Percentiles rank a stretch among this genome's conserved stretches.
These are phyloP conservation scores for Rhodofomes roseus DNA, from an alignment of 1,284 basidiomycete species.

Conservation along the genomic window DNA sequence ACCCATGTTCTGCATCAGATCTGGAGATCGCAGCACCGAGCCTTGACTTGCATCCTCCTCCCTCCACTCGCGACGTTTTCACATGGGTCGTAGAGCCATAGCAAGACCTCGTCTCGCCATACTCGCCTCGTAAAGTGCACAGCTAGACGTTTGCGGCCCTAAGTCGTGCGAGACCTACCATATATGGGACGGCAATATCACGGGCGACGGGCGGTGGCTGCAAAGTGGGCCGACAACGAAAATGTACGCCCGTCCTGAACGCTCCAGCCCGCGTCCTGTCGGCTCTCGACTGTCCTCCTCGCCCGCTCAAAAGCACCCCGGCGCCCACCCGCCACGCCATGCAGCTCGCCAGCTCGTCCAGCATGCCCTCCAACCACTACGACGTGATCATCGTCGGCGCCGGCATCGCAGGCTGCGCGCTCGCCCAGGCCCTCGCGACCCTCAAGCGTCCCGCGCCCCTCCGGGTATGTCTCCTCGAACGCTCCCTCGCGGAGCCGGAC, in stretches of 20 bases:
- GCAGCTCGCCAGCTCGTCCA: neutral
- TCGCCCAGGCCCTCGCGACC: slow-evolving; percentile 69
- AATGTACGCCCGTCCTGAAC: slow-evolving; percentile 1
- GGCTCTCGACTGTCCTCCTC: slow-evolving; percentile 5
- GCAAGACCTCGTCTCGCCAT: neutral
- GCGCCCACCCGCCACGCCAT: neutral
- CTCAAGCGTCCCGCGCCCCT: slow-evolving; percentile 52
- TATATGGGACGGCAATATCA: neutral
- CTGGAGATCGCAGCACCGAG: neutral
- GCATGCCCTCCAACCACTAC: slow-evolving; percentile 34
- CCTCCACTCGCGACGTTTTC: neutral
- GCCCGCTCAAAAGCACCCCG: slow-evolving; percentile 3
- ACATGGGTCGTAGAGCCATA: neutral
- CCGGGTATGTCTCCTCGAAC: slow-evolving; percentile 81
- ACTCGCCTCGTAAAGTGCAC: neutral
- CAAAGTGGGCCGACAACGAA: slow-evolving; percentile 11
- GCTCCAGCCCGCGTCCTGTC: slow-evolving; percentile 4
- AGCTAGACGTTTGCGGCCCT: neutral
- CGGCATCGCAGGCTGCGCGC: slow-evolving; percentile 79
- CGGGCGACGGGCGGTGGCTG: slow-evolving; percentile 1
- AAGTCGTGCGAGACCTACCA: neutral
- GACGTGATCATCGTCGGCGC: slow-evolving; percentile 88
- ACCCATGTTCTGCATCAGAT: neutral
- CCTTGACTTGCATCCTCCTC: neutral
- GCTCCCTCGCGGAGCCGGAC: slow-evolving; percentile 90